phyloP scores from a whole-genome alignment of 192 early-diverging fungal genomes.

The Globomyces pollinis-pini region DNA sequence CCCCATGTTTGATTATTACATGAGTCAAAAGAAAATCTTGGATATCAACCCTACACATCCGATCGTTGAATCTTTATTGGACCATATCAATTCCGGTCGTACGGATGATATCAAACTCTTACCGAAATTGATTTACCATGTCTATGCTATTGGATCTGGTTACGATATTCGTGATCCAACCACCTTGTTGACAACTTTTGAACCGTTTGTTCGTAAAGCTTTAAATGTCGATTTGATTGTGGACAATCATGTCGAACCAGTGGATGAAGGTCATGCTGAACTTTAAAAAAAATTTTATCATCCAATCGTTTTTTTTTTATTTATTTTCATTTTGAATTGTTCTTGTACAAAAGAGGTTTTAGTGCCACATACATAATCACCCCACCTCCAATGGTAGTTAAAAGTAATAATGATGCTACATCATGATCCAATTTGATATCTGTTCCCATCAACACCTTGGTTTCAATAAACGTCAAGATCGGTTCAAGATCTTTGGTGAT shows the following conservation, averaged over 20 bases:
- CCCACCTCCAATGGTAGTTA: too few relatives aligned
- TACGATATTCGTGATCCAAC: constrained; percentile 19
- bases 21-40: constrained; percentile 28
- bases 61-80: constrained; percentile 26
- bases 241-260: constrained; percentile 16
- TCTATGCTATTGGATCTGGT: constrained; percentile 30
- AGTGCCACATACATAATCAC: too few relatives aligned
- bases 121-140: constrained; percentile 32
- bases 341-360: too few relatives aligned
- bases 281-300: neutral
- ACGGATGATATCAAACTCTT: constrained; percentile 15
- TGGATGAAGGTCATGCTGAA: constrained; percentile 12
- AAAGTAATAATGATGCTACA: too few relatives aligned
- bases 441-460: too few relatives aligned
- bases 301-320: too few relatives aligned
- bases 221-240: constrained; percentile 20
- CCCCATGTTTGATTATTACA: constrained; percentile 24
- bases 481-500: too few relatives aligned
- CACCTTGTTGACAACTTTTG: constrained; percentile 31
- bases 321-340: neutral
- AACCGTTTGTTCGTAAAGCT: constrained; percentile 21
- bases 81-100: constrained; percentile 24
- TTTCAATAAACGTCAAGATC: too few relatives aligned
- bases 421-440: too few relatives aligned
- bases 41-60: constrained; percentile 44